Evolutionary conservation across 208 protist species (phyloP).

Genomic region (Leishmania lainsoni): DNA sequence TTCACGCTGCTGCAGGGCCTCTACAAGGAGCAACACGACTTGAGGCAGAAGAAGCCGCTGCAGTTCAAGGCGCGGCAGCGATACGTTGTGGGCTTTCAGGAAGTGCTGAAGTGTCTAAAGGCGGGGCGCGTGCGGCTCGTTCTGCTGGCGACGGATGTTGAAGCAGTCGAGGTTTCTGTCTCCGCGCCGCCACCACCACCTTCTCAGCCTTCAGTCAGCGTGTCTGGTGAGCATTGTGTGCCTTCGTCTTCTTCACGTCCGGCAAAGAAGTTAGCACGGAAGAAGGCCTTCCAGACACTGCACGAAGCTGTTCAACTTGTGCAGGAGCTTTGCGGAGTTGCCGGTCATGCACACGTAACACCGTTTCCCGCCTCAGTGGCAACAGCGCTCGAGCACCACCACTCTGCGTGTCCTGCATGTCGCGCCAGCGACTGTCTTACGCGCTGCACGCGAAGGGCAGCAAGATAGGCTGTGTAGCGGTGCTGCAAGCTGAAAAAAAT

Average conservation of each 20-base stretch:
- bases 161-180: slow-evolving; percentile 12
- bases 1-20: slow-evolving; percentile 67
- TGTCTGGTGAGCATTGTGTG: neutral
- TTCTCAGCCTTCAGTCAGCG: neutral
- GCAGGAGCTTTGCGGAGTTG: slow-evolving; percentile 25
- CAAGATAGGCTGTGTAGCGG: slow-evolving; percentile 44
- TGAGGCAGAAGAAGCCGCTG: slow-evolving; percentile 57
- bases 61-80: slow-evolving; percentile 60
- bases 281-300: slow-evolving; percentile 38
- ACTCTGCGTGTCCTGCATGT: slow-evolving; percentile 60
- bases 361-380: neutral
- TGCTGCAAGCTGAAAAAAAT: slow-evolving; percentile 52
- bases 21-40: slow-evolving; percentile 56
- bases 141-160: slow-evolving; percentile 64
- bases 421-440: slow-evolving; percentile 63
- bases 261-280: slow-evolving; percentile 1
- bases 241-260: neutral
- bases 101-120: slow-evolving; percentile 58
- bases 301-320: slow-evolving; percentile 37
- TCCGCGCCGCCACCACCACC: neutral
- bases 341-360: neutral
- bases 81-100: slow-evolving; percentile 67
- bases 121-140: slow-evolving; percentile 55
- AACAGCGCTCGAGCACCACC: slow-evolving; percentile 11
- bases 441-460: slow-evolving; percentile 68